phyloP scores from a whole-genome alignment of 306 rosid genomes.

The Canavalia gladiata region DNA sequence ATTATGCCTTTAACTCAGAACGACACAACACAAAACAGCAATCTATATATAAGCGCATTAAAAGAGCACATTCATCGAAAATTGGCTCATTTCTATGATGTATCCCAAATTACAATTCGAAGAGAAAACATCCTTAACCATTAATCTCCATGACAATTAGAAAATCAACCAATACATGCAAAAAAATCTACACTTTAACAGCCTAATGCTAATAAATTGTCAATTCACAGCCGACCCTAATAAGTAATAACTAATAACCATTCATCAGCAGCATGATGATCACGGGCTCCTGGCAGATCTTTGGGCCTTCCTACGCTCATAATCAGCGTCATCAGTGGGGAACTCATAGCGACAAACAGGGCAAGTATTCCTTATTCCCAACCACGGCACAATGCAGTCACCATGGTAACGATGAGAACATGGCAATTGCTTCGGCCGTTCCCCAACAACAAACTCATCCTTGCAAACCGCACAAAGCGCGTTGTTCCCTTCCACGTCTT shows the following conservation, averaged over 20 bases:
- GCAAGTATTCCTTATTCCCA: slow-evolving; percentile 85
- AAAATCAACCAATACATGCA: slow-evolving; percentile 48
- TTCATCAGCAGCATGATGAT: background rate
- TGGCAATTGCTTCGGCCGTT: slow-evolving; percentile 67
- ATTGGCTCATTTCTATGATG: slow-evolving; percentile 43
- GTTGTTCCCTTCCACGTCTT: slow-evolving; percentile 59
- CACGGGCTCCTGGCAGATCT: slow-evolving; percentile 48
- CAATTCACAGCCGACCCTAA: slow-evolving; percentile 41
- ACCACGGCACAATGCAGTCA: slow-evolving; percentile 84
- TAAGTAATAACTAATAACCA: background rate
- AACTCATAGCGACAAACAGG: slow-evolving; percentile 89
- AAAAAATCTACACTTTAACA: slow-evolving; percentile 55
- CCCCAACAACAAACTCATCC: slow-evolving; percentile 67
- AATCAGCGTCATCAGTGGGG: slow-evolving; percentile 77
- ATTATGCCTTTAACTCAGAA: background rate
- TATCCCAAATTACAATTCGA: slow-evolving; percentile 43
- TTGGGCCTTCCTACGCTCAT: slow-evolving; percentile 68
- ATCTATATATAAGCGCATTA: background rate
- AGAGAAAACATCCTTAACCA: slow-evolving; percentile 35
- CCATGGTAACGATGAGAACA: slow-evolving; percentile 83
- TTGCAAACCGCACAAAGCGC: slow-evolving; percentile 82
- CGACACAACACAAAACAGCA: background rate
- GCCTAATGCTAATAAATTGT: slow-evolving; percentile 50
- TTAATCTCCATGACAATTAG: slow-evolving; percentile 25
- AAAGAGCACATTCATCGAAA: slow-evolving; percentile 7